phyloP scores from a whole-genome alignment of 1,284 basidiomycete genomes.

The Papiliotrema terrestris region DNA sequence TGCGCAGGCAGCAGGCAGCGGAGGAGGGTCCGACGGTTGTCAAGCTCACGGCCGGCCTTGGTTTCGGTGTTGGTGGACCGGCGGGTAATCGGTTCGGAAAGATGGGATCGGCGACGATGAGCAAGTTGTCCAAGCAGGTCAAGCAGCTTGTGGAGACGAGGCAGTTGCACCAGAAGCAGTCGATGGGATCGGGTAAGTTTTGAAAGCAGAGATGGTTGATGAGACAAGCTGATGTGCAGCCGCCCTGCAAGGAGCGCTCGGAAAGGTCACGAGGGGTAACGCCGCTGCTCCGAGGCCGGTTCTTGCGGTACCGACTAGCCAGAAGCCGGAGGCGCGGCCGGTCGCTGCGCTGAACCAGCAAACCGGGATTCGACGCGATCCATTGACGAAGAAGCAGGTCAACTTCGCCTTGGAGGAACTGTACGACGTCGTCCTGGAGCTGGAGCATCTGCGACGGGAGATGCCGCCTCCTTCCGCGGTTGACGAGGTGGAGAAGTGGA shows the following conservation, averaged over 20 bases:
- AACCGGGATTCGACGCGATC: slow-evolving; percentile 53
- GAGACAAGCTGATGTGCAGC: slow-evolving; percentile 20
- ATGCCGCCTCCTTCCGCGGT: slow-evolving; percentile 57
- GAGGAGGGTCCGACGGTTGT: slow-evolving; percentile 65
- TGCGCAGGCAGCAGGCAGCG: slow-evolving; percentile 70
- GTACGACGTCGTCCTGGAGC: slow-evolving; percentile 77
- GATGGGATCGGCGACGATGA: slow-evolving; percentile 71
- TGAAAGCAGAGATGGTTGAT: not conserved
- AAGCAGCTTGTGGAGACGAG: slow-evolving; percentile 93
- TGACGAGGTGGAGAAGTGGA: slow-evolving; percentile 65
- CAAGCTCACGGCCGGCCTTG: slow-evolving; percentile 69
- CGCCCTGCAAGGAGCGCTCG: slow-evolving; percentile 86
- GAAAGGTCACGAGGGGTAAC: slow-evolving; percentile 74
- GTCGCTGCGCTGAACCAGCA: slow-evolving; percentile 37
- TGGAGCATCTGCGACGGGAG: slow-evolving; percentile 81
- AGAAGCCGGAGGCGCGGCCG: slow-evolving; percentile 46
- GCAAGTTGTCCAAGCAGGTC: slow-evolving; percentile 94
- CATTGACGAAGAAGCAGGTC: slow-evolving; percentile 73
- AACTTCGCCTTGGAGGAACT: slow-evolving; percentile 78
- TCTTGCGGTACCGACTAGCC: slow-evolving; percentile 67
- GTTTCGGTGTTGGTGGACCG: slow-evolving; percentile 68
- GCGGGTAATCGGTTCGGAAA: slow-evolving; percentile 61
- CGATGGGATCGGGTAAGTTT: slow-evolving; percentile 66
- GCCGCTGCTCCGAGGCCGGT: slow-evolving; percentile 88
- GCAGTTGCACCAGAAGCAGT: slow-evolving; percentile 70